Conservation (phyloP, 192 early-diverging fungal species). For the Podila epigama region DNA sequence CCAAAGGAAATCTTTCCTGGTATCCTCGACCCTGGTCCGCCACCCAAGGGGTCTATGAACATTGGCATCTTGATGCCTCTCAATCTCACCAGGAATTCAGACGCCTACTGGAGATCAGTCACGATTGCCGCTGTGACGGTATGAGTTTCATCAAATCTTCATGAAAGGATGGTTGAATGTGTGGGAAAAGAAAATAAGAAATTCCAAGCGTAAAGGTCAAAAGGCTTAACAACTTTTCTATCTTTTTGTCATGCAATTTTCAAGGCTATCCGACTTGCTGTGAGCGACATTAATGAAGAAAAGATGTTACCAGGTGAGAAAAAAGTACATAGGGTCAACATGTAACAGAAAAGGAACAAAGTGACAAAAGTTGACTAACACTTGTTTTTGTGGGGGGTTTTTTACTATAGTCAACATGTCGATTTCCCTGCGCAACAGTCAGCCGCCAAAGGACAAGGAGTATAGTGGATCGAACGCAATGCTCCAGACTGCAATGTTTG, state of each 20-base stretch:
- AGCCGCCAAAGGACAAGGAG: background rate
- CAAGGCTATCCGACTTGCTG: constrained; percentile 9
- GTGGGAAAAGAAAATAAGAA: background rate
- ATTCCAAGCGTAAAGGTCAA: background rate
- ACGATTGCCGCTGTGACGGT: background rate
- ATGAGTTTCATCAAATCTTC: no score
- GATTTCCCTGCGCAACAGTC: constrained; percentile 4
- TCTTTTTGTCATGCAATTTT: background rate
- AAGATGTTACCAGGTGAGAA: constrained; percentile 13
- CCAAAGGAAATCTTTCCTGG: constrained; percentile 3
- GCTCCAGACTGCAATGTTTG: constrained; percentile 4
- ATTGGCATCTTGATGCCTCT: constrained; percentile 6
- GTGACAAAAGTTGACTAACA: background rate
- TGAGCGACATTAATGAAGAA: constrained; percentile 1
- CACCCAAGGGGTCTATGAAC: background rate
- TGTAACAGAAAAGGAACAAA: background rate
- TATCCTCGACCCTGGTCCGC: constrained; percentile 7
- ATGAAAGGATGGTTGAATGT: background rate
- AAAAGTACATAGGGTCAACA: background rate
- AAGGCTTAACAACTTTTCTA: no score
- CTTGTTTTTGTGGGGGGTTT: background rate
- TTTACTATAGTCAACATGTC: constrained; percentile 7
- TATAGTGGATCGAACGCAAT: constrained; percentile 10
- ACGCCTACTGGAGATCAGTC: background rate
- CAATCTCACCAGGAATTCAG: background rate